These are phyloP conservation scores for Malus orientalis DNA, from an alignment of 306 rosid genomes.

Conservation along the genomic window DNA sequence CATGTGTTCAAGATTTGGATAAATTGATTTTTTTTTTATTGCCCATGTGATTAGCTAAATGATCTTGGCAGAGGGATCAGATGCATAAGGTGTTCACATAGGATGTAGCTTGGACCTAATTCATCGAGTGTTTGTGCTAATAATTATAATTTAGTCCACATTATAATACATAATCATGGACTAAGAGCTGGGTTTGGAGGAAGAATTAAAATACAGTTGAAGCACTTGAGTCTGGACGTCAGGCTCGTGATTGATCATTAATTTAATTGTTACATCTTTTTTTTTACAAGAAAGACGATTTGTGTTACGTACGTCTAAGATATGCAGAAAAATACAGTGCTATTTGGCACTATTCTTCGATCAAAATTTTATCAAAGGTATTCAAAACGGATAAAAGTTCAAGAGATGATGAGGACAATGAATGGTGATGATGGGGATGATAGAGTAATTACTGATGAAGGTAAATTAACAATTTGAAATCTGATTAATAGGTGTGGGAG, in stretches of 20 bases:
- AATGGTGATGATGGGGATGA: background rate
- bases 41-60: background rate
- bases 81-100: background rate
- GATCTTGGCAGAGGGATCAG: slow-evolving; percentile 1
- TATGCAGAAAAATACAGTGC: too few relatives aligned
- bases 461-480: background rate
- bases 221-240: background rate
- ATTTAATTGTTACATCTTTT: too few relatives aligned
- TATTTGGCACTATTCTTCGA: too few relatives aligned
- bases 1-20: background rate
- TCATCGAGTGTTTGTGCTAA: background rate
- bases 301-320: background rate
- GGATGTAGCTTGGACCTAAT: slow-evolving; percentile 4
- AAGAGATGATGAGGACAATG: background rate
- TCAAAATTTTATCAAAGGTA: too few relatives aligned
- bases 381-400: background rate
- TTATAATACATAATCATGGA: background rate
- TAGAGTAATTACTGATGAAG: background rate
- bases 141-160: background rate
- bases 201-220: background rate
- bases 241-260: too few relatives aligned
- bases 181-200: background rate
- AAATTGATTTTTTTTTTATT: background rate
- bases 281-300: background rate
- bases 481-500: background rate